Percentiles rank a stretch among this genome's conserved stretches.
phyloP scores from a whole-genome alignment of 1,139 yeast genomes.

The Nakaseomyces bracarensis region DNA sequence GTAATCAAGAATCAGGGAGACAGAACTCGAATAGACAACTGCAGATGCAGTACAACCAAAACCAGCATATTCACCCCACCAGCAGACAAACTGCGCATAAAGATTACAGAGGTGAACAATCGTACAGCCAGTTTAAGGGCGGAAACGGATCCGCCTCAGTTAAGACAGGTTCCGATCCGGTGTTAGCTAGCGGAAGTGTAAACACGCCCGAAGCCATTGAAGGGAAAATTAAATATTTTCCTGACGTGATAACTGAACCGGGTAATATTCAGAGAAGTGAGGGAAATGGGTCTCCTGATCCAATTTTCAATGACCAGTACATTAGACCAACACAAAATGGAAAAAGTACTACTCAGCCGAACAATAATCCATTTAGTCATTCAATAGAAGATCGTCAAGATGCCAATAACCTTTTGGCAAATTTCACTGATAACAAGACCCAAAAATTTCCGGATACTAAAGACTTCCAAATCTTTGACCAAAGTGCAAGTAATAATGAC shows the following conservation, averaged over 20 bases:
- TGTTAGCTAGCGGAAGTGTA: background rate
- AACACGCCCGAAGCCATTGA: background rate
- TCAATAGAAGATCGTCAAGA: too few relatives aligned
- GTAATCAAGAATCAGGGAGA: background rate
- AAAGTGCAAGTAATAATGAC: slow-evolving; percentile 5
- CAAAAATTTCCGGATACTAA: background rate
- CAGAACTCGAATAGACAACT: background rate
- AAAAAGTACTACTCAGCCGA: background rate
- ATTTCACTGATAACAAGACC: background rate
- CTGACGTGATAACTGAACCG: too few relatives aligned
- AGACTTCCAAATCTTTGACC: background rate
- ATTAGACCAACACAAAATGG: background rate
- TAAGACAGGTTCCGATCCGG: background rate
- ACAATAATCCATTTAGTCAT: background rate
- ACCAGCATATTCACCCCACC: background rate
- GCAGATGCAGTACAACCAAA: background rate
- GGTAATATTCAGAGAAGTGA: too few relatives aligned
- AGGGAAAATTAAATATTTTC: too few relatives aligned
- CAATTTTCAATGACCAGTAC: background rate
- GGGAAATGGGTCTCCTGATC: too few relatives aligned
- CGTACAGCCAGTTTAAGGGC: background rate
- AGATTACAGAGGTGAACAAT: background rate
- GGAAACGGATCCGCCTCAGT: background rate
- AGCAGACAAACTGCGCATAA: background rate
- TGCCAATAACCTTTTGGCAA: background rate